Conservation (phyloP, 2,329 filamentous ascomycete species). For the Orbilia blumenaviensis region DNA sequence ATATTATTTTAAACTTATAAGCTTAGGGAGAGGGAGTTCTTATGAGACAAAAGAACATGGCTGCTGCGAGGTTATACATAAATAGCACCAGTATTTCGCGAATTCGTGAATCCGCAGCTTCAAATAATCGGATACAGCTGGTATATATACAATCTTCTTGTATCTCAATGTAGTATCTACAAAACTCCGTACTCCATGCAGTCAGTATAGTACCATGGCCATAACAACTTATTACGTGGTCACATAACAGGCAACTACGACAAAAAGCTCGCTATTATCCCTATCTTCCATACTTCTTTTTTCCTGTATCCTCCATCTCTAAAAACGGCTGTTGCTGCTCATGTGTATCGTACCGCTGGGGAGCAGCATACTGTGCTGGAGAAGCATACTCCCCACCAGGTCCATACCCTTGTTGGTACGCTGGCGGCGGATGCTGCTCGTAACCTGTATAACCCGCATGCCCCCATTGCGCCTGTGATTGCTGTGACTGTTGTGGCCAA, state of each 20-base stretch:
- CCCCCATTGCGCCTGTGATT: constrained; percentile 9
- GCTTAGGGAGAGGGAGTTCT: too few relatives aligned
- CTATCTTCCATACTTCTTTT: neutral
- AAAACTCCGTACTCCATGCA: constrained; percentile 26
- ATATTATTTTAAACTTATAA: neutral
- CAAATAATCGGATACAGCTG: too few relatives aligned
- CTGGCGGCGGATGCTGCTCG: constrained; percentile 12
- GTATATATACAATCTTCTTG: neutral
- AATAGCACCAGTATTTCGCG: too few relatives aligned
- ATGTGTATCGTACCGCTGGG: constrained; percentile 26
- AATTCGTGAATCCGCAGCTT: too few relatives aligned
- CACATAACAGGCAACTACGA: too few relatives aligned
- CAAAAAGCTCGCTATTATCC: too few relatives aligned
- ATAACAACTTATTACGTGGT: too few relatives aligned
- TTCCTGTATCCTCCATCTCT: constrained; percentile 20
- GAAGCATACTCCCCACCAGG: constrained; percentile 19
- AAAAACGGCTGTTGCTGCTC: constrained; percentile 43
- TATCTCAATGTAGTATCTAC: neutral
- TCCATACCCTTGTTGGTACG: constrained; percentile 21
- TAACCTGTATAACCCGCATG: neutral
- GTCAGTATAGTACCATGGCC: neutral
- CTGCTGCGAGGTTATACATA: too few relatives aligned
- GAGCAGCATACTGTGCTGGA: constrained; percentile 32
- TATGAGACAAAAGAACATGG: too few relatives aligned
- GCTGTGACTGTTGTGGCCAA: constrained; percentile 8